These are phyloP conservation scores for Whalleya microplaca DNA, from an alignment of 2,329 filamentous ascomycete genomes.

Conservation along the genomic window DNA sequence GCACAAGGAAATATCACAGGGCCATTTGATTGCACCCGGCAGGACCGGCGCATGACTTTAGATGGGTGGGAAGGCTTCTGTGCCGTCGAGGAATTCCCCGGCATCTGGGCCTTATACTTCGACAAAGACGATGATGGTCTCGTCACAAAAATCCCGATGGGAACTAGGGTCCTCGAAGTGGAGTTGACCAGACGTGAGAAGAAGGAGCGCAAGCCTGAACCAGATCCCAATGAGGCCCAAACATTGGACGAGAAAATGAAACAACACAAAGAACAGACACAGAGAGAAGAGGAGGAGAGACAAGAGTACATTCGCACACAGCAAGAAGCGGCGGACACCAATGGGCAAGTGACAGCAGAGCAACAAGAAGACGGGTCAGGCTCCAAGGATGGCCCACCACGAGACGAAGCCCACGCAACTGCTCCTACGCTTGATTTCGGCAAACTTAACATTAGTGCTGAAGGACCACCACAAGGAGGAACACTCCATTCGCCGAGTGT, in stretches of 20 bases:
- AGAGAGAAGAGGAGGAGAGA: slow-evolving; percentile 28
- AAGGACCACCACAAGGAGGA: not conserved
- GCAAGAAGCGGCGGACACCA: slow-evolving; percentile 8
- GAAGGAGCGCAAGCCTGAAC: slow-evolving; percentile 42
- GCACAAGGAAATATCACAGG: slow-evolving; percentile 50
- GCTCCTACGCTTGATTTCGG: slow-evolving; percentile 10
- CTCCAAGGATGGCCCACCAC: not conserved
- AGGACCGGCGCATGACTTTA: slow-evolving; percentile 54
- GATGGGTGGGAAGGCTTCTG: slow-evolving; percentile 55
- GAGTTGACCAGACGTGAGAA: slow-evolving; percentile 58
- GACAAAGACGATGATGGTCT: slow-evolving; percentile 51
- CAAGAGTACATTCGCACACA: slow-evolving; percentile 16
- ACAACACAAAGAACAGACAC: slow-evolving; percentile 33
- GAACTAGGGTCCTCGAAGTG: slow-evolving; percentile 57
- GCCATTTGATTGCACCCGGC: slow-evolving; percentile 55
- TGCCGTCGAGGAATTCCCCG: slow-evolving; percentile 48
- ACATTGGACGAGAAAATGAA: slow-evolving; percentile 38
- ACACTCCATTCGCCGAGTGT: slow-evolving; percentile 28
- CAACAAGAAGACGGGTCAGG: slow-evolving; percentile 1
- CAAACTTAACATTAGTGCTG: slow-evolving; percentile 15
- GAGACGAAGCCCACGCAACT: not conserved
- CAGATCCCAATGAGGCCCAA: slow-evolving; percentile 26
- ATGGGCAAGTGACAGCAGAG: slow-evolving; percentile 2
- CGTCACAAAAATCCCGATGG: slow-evolving; percentile 47
- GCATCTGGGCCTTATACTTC: slow-evolving; percentile 52